Evolutionary conservation across 495 filamentous ascomycete species (phyloP), one percentile per base, ranked within the genome.

Genomic region (Penicilliopsis zonata): DNA sequence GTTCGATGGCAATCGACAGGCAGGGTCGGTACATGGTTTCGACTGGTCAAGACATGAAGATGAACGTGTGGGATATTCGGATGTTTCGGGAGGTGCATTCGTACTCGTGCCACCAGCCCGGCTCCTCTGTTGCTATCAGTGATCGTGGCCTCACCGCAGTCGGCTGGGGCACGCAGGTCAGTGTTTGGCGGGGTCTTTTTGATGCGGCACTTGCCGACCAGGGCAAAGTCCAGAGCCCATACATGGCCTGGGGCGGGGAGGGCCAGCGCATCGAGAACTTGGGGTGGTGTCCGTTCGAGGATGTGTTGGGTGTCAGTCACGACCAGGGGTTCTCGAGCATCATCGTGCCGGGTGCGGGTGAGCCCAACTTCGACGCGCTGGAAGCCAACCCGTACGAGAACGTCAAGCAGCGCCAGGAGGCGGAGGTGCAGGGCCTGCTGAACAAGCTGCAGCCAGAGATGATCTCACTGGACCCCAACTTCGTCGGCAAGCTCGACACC

Each of bases 371-470:
- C 55, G 90, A 98, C 56, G 80, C 86, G 2, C 65, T 93, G 9
- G 92, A 96, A 53, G 63, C 76, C 34, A 98, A 98, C 59, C 90
- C 92, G n/a, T 95, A 90, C 69, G 92, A 96, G 57, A 94, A 79
- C 37, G 73, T 70, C 35, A 88, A 92, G 52, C 84, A 95, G 61
- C 72, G 88, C 45, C 86, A 88, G 54, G 90, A 98, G 53, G 71
- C 66, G n/a, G 90, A 98, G 50, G 86, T 98, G 40, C 80, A 78
- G 53, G 65, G 69, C 5, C 66, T 98, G 42, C 72, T 98, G 37
- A 85, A 86, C 64, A 98, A 98, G 64, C 63, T 98, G 23, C 78
- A 87, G 45, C 88, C 90, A 9, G 90, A 93, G 46, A 98, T 95
- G 88, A 98, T 98, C 30, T 82, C 84, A 7, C 61, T 96, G 2